Evolutionary conservation across 306 rosid species (phyloP), one percentile per base, ranked within the genome.

Genomic region (Medicago arabica): DNA sequence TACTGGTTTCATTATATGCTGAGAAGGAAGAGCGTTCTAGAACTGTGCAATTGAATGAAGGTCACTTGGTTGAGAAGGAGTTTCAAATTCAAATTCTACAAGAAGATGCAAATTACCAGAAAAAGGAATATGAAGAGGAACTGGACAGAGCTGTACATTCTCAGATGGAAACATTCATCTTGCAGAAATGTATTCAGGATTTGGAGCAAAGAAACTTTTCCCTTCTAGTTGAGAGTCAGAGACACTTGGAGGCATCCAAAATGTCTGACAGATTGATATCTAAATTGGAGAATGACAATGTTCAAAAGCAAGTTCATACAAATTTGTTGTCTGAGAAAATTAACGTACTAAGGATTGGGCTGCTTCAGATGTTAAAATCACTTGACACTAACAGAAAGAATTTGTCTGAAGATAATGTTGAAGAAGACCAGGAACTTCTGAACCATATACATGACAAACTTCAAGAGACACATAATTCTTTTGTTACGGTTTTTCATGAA

Each of bases 71-170:
- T 67, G 82, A 62, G 77, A 86, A 85, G 93, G 91, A 85, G 66
- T 67, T 75, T 12, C 88, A 86, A 75, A 84, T 90, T 76, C 67
- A 60, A 84, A 46, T 80, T 60, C 84, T 88, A 43, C 87, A 78
- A 75, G 96, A 87, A 86, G 88, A 92, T 79, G 81, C 84, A 21
- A 67, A 77, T 50, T 76, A 80, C 83, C 77, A 80, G 90, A 80
- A 72, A 86, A 83, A 76, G 72, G 95, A 86, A 83, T 86, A 87
- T 58, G 96, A 92, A 72, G 88, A 77, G 77, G 96, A 90, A 74
- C 83, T 85, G 68, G 92, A 89, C 66, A 85, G 83, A 76, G 84
- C 84, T 69, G 59, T 87, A 18, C 71, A 72, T 72, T 84, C 90
- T 65, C 91, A 89, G 65, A 80, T 87, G 54, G 83, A 85, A 86